These are phyloP conservation scores for Dissoconium aciculare DNA, from an alignment of 2,329 filamentous ascomycete species.

Conservation along the genomic window DNA sequence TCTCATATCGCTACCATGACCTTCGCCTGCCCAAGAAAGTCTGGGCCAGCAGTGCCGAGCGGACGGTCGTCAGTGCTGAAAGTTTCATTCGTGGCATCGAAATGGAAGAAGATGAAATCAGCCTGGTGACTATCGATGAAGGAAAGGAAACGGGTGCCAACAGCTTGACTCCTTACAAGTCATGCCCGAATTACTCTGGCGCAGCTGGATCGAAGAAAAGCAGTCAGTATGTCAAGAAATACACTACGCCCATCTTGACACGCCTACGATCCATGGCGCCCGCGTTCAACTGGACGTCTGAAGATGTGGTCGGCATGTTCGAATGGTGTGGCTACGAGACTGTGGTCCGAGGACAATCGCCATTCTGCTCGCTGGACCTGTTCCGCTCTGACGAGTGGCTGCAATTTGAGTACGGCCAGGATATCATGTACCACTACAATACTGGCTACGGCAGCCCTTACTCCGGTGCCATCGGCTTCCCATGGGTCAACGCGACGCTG, in stretches of 20 bases:
- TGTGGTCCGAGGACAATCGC: constrained; percentile 48
- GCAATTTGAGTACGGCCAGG: constrained; percentile 52
- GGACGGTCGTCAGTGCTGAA: constrained; percentile 44
- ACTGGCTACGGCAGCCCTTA: constrained; percentile 47
- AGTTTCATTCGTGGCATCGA: constrained; percentile 44
- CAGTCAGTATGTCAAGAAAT: constrained; percentile 30
- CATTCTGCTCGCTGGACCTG: constrained; percentile 45
- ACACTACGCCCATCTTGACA: constrained; percentile 45
- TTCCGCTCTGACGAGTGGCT: constrained; percentile 48
- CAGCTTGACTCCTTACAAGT: constrained; percentile 48
- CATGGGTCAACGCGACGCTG: constrained; percentile 51
- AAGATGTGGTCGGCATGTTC: constrained; percentile 50
- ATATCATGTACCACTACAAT: constrained; percentile 56
- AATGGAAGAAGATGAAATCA: constrained; percentile 35
- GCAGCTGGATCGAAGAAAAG: constrained; percentile 41
- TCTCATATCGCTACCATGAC: constrained; percentile 43
- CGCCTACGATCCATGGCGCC: constrained; percentile 40
- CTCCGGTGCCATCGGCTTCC: constrained; percentile 45
- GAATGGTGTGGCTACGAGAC: constrained; percentile 60
- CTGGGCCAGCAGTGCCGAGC: constrained; percentile 49
- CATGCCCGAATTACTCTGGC: constrained; percentile 47
- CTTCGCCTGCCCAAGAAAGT: constrained; percentile 40
- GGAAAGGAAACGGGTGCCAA: constrained; percentile 43
- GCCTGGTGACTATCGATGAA: constrained; percentile 42
- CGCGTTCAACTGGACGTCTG: constrained; percentile 47